Conservation (phyloP, 495 filamentous ascomycete species). For the Zalerion maritima region DNA sequence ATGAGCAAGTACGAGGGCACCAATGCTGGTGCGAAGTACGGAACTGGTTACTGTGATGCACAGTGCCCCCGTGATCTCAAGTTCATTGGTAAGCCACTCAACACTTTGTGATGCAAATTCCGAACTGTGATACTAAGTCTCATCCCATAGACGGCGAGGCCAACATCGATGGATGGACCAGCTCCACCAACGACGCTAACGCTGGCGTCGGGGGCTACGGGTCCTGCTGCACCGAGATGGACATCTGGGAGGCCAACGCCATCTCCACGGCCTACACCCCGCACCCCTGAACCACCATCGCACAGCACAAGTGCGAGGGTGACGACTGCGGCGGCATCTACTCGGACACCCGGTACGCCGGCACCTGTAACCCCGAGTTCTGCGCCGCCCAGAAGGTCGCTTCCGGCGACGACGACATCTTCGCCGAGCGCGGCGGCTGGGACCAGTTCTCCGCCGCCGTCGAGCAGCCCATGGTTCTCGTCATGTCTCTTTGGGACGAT, state of each 20-base stretch:
- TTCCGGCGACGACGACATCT: slow-evolving; percentile 48
- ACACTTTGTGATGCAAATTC: too few species aligned
- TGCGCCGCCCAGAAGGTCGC: slow-evolving; percentile 44
- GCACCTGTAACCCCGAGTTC: slow-evolving; percentile 50
- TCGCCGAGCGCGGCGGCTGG: slow-evolving; percentile 46
- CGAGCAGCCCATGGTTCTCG: slow-evolving; percentile 51
- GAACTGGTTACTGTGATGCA: slow-evolving; percentile 50
- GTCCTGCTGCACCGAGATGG: slow-evolving; percentile 61
- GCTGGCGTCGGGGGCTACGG: slow-evolving; percentile 45
- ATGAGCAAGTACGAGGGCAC: slow-evolving; percentile 28
- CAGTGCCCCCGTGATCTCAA: slow-evolving; percentile 46
- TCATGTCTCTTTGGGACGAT: slow-evolving; percentile 70
- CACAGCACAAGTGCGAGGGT: slow-evolving; percentile 41
- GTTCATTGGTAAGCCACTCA: too few species aligned
- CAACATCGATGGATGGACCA: slow-evolving; percentile 42
- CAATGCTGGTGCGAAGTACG: slow-evolving; percentile 47
- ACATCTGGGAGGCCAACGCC: slow-evolving; percentile 62
- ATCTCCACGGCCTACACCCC: slow-evolving; percentile 48
- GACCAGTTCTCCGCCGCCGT: slow-evolving; percentile 41
- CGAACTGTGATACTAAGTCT: too few species aligned
- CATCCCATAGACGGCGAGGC: too few species aligned
- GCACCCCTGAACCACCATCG: slow-evolving; percentile 47
- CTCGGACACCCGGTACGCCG: slow-evolving; percentile 32
- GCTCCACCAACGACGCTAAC: slow-evolving; percentile 44
- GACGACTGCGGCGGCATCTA: slow-evolving; percentile 36